phyloP scores from a whole-genome alignment of 169 alveolate species.

The Plasmodium sp. region DNA sequence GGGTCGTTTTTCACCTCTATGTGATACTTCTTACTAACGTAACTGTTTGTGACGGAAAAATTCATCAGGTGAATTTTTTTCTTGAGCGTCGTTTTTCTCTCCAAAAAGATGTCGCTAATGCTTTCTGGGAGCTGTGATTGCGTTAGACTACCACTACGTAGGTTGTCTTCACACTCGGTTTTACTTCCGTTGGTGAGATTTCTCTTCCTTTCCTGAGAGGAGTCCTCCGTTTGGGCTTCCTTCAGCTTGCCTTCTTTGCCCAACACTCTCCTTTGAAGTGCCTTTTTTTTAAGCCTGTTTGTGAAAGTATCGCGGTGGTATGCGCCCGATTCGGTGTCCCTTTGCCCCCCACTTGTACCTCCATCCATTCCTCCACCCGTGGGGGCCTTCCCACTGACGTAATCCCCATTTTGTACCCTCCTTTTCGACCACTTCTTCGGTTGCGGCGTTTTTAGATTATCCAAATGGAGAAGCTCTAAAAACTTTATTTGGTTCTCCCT shows the following conservation, averaged over 20 bases:
- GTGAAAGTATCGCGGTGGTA: neutral
- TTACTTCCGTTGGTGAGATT: neutral
- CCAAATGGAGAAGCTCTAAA: conserved; percentile 1
- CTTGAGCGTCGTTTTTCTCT: neutral
- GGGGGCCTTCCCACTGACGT: neutral
- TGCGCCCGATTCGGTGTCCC: neutral
- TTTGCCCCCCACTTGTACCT: neutral
- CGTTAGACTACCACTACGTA: neutral
- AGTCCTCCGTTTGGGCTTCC: neutral
- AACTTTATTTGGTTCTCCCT: conserved; percentile 4
- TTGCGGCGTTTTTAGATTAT: conserved; percentile 3
- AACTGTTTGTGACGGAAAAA: conserved; percentile 24
- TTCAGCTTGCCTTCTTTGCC: neutral
- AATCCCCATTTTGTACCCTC: neutral
- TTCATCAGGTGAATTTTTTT: neutral
- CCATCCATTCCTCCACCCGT: neutral
- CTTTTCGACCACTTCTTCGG: conserved; percentile 34
- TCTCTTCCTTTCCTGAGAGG: neutral
- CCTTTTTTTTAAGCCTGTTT: neutral
- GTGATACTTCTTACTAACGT: conserved; percentile 49
- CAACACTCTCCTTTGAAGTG: neutral
- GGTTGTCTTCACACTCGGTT: neutral
- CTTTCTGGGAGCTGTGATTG: neutral
- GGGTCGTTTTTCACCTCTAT: neutral
- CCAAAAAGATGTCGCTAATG: neutral